phyloP scores from a whole-genome alignment of 371 early-diverging fungal species.

The Mucor sp. region DNA sequence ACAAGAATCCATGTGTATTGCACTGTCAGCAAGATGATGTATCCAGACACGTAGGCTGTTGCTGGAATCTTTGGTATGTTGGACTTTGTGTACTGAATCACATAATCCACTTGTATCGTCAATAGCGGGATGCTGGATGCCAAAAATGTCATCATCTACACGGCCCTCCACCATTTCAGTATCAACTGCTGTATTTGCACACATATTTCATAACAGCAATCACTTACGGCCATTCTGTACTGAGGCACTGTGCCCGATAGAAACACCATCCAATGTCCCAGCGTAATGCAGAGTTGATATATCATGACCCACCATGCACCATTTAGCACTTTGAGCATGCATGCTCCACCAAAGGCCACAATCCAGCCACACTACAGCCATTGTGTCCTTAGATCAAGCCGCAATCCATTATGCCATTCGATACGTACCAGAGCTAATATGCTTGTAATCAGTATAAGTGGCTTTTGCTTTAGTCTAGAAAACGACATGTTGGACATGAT shows the following conservation, averaged over 20 bases:
- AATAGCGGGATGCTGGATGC: constrained; percentile 46
- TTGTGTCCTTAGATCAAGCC: not conserved
- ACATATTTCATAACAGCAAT: not conserved
- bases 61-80: constrained; percentile 24
- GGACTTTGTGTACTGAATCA: constrained; percentile 33
- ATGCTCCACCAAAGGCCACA: constrained; percentile 40
- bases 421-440: constrained; percentile 28
- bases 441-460: constrained; percentile 30
- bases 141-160: constrained; percentile 40
- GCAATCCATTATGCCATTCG: not conserved
- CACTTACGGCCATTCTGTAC: constrained; percentile 42
- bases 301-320: constrained; percentile 53
- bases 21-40: constrained; percentile 31
- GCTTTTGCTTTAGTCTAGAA: constrained; percentile 27
- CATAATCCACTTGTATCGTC: constrained; percentile 46
- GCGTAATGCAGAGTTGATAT: constrained; percentile 33
- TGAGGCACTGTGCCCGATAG: constrained; percentile 24
- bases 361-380: constrained; percentile 34
- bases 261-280: constrained; percentile 24
- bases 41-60: constrained; percentile 40
- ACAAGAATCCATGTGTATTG: constrained; percentile 48
- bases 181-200: not conserved
- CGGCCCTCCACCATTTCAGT: not conserved
- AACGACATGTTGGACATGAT: constrained; percentile 5
- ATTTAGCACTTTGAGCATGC: constrained; percentile 34